Evolutionary conservation across 78 protist species (phyloP), one percentile per base, ranked within the genome.

Genomic region (Speleostelium caveatum): DNA sequence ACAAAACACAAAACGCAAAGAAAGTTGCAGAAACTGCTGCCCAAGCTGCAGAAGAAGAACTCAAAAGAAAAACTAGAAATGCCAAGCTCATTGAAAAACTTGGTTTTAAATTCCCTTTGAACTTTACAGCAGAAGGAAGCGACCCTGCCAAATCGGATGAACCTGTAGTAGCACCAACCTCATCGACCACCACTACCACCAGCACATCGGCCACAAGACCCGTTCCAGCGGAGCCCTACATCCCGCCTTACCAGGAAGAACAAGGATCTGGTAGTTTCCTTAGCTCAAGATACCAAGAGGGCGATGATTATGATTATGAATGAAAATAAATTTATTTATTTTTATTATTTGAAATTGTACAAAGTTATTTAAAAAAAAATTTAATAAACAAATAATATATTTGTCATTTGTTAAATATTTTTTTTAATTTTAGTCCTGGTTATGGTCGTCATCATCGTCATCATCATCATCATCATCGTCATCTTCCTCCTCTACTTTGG

Each of bases 21-120:
- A 55, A 66, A 45, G 1, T 36, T 7, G 75, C 79, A 42, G 61
- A 36, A 41, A 41, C 78, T 28, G 65, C 93, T 1, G 75, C 24
- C 2, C 55, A 33, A 22, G 80, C 93, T 16, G 56, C 76, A 22
- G 73, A 51, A 73, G 79, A 71, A 32, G 73, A 63, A 68, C 19
- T 73, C 2, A 67, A 39, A 21, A 26, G 58, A 8, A 71, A 66
- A 61, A 61, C 59, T 3, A 75, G 67, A 55, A 51, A 86, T 38
- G 71, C 74, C 1, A 75, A 75, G 58, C 68, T 75, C 49, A 51
- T 63, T 58, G 78, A 72, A 35, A 45, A 75, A 58, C 33, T 75
- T 2, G 86, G 86, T 67, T 16, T 51, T n/a, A 67, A 67, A n/a
- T 16, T n/a, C 7, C 16, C 73, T 67, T 67, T 22, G 26, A 49